These are phyloP conservation scores for Pezicula rhizophila DNA, from an alignment of 2,329 filamentous ascomycete species.

Conservation along the genomic window DNA sequence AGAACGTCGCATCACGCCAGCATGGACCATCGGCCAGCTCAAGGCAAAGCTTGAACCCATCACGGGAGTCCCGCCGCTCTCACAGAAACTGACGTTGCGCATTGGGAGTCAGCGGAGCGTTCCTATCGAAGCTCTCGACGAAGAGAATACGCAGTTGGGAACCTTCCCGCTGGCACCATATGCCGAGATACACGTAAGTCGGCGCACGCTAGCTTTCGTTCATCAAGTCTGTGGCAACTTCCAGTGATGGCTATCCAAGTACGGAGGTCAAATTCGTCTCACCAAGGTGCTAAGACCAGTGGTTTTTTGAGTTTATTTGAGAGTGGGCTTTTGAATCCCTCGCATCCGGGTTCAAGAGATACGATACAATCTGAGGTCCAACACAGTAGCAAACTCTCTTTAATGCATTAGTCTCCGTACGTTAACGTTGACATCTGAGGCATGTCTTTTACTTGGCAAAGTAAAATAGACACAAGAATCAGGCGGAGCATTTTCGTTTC, in stretches of 20 bases:
- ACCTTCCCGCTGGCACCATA: conserved; percentile 65
- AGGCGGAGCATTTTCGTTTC: too few relatives aligned
- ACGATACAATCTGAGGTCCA: too few relatives aligned
- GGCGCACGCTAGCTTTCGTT: neutral
- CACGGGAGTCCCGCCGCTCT: conserved; percentile 80
- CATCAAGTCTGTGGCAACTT: neutral
- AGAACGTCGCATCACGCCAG: conserved; percentile 85
- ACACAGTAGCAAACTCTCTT: too few relatives aligned
- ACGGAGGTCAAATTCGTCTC: conserved; percentile 18
- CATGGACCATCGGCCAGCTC: conserved; percentile 81
- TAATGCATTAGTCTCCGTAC: too few relatives aligned
- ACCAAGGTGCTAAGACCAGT: conserved; percentile 2
- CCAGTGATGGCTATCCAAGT: neutral
- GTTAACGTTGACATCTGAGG: too few relatives aligned
- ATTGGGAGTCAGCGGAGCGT: conserved; percentile 54
- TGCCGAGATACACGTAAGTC: conserved; percentile 74
- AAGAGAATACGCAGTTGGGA: conserved; percentile 62
- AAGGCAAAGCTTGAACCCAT: conserved; percentile 87
- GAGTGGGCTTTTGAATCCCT: neutral
- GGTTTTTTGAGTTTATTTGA: too few relatives aligned
- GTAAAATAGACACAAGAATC: too few relatives aligned
- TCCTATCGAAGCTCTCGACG: conserved; percentile 62
- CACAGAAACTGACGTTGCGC: conserved; percentile 71
- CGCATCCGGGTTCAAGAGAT: too few relatives aligned
- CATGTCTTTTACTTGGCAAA: too few relatives aligned